Base-by-base conservation (phyloP, 768 basidiomycete species). In the Suillus sp. region DNA sequence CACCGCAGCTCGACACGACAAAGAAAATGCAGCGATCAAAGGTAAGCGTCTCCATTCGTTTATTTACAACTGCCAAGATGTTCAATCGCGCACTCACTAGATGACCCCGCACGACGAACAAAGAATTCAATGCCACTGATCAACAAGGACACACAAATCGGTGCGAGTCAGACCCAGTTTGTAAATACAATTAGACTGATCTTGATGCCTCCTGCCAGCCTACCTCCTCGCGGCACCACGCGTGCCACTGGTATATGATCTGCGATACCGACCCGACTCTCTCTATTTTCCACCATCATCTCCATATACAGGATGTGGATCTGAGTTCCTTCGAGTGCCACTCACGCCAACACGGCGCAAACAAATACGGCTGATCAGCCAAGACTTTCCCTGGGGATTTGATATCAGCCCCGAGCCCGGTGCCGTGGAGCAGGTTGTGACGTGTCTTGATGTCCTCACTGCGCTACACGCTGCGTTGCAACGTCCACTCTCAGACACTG, bases 311-410 rank as follows among this genome's bases (percentile, higher is more conserved):
- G 27, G 37, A 6, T 11, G 11, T 6, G 42, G 42, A 35, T 48
- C 42, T 6, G 50, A 56, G 18, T 25, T 47, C 16, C 62, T 64
- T 20, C 18, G 40, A 9, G 54, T 50, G n/a, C 64, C 64, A 22
- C 53, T 64, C 42, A 42, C 43, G 6, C n/a, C 14, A 8, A 16
- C n/a, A 20, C 27, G 10, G 6, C 54, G 37, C 30, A 40, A 62
- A 4, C 35, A 35, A 16, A 50, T 64, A 40, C 61, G 45, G 27
- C 32, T 64, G 1, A 63, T 64, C n/a, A 63, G 64, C 54, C 40
- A 8, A 25, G 64, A 63, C 34, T 63, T 64, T 30, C 64, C 64
- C 7, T 64, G 64, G 64, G 25, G 62, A 13, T 63, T 64, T 25
- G 37, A 64, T 11, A 51, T 64, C 3, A 34, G n/a, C 20, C 27